Evolutionary conservation across 2,329 filamentous ascomycete species (phyloP), one percentile per base, ranked within the genome.

Genomic region (Teratosphaeriaceae sp.): DNA sequence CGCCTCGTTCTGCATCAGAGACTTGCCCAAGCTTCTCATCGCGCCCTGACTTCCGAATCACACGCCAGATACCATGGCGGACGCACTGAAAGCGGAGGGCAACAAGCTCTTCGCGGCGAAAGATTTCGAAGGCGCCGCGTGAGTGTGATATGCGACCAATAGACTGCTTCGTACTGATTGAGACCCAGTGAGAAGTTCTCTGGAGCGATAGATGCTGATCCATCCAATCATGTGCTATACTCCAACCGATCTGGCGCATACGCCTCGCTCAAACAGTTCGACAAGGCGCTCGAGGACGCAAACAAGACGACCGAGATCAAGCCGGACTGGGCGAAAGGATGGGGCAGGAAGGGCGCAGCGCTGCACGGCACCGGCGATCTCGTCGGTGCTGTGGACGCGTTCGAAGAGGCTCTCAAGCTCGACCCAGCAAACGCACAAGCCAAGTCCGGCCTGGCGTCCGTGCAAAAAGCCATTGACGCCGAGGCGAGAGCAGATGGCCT

Each of bases 81-180:
- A 84, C 68, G 76, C 90, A 79, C 80, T 98, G 61, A 98, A 98
- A 76, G 88, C 89, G 61, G 84, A 92, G 65, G 92, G 54, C 48
- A 98, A 98, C 77, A 94, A 94, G 76, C 89, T 94, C 69, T 98
- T 98, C 69, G 84, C 88, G 54, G 88, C 87, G 50, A 97, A 97
- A 78, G 88, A 97, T 70, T 98, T 95, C 67, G 78, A 88, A 61
- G 88, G 90, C 66, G 92, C 92, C 62, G 80, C 95, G 90, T 97
- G 78, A 70, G 87, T 80, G 12, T 6, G 13, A 15, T 5, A 9
- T 13, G 42, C 27, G 13, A 31, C 36, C 18, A 13, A 12, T 31
- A 12, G 5, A 16, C 6, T n/a, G 18, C 5, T n/a, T 18, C 19
- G 18, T 36, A 2, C 36, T 23, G 20, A 34, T 13, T 13, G 5